Conservation (phyloP, 2,329 filamentous ascomycete species). For the Bimuria novae-zelandiae region DNA sequence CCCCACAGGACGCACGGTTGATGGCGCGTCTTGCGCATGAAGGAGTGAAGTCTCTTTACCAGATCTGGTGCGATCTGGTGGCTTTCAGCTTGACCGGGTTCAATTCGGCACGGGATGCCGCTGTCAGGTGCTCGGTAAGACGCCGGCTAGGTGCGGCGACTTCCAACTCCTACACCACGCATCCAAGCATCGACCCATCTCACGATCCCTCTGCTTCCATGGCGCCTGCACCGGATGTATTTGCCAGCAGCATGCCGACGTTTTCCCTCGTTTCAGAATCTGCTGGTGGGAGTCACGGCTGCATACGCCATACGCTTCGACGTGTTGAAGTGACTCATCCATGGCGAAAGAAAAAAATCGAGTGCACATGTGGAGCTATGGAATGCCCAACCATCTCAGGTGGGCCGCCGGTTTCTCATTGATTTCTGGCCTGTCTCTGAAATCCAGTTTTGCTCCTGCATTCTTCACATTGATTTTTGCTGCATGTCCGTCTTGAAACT, state of each 20-base stretch:
- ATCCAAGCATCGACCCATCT: too few species aligned
- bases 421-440: slow-evolving; percentile 12
- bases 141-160: slow-evolving; percentile 1
- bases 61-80: slow-evolving; percentile 16
- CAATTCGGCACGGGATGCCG: slow-evolving; percentile 15
- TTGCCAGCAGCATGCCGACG: slow-evolving; percentile 22
- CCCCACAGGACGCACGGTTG: slow-evolving; percentile 14
- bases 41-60: slow-evolving; percentile 14
- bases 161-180: neutral
- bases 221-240: slow-evolving; percentile 16
- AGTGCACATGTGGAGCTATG: slow-evolving; percentile 4
- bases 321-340: slow-evolving; percentile 43
- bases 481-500: slow-evolving; percentile 26
- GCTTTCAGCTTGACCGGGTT: slow-evolving; percentile 42
- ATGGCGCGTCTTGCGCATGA: slow-evolving; percentile 31
- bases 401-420: slow-evolving; percentile 7
- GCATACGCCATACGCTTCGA: slow-evolving; percentile 34
- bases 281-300: slow-evolving; percentile 25
- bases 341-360: slow-evolving; percentile 17
- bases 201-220: slow-evolving; percentile 13
- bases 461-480: slow-evolving; percentile 13
- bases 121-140: slow-evolving; percentile 14
- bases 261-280: slow-evolving; percentile 35
- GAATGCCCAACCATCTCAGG: slow-evolving; percentile 9
- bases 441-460: slow-evolving; percentile 11